A percentile compares a stretch with the other conserved stretches of the same genome.
Conservation (phyloP, 139 green algal genomes). For the Parachlorella kessleri region DNA sequence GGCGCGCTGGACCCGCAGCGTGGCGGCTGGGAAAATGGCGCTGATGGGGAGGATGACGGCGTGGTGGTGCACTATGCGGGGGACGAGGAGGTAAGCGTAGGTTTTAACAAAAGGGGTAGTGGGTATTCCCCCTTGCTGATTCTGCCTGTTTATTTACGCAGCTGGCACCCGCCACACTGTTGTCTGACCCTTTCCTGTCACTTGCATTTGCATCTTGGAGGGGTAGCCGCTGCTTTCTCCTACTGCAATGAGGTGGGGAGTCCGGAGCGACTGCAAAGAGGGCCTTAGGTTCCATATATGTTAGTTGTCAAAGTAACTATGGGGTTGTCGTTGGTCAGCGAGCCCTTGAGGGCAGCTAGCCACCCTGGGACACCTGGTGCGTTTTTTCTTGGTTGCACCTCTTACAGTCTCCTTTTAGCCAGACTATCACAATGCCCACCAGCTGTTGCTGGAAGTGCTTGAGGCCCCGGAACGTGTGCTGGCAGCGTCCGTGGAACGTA, state of each 20-base stretch:
- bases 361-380: not conserved
- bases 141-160: no score
- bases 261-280: no score
- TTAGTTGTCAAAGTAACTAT: not conserved
- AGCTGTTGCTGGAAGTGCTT: not conserved
- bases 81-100: no score
- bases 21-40: not conserved
- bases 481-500: not conserved
- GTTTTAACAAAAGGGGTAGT: no score
- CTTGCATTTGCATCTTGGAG: no score
- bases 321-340: not conserved
- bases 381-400: no score
- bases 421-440: not conserved
- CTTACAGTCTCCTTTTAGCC: not conserved
- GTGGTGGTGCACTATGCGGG: not conserved
- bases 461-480: not conserved
- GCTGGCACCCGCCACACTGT: no score
- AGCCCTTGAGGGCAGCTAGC: not conserved
- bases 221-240: no score
- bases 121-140: not conserved
- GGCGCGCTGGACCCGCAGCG: not conserved
- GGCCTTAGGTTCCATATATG: no score
- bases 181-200: no score
- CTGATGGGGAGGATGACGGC: not conserved
- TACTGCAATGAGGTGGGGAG: no score